Percentiles rank a stretch among this genome's conserved stretches.
Evolutionary conservation across 768 basidiomycete species (phyloP).

Genomic region (Dioszegia crocea): DNA sequence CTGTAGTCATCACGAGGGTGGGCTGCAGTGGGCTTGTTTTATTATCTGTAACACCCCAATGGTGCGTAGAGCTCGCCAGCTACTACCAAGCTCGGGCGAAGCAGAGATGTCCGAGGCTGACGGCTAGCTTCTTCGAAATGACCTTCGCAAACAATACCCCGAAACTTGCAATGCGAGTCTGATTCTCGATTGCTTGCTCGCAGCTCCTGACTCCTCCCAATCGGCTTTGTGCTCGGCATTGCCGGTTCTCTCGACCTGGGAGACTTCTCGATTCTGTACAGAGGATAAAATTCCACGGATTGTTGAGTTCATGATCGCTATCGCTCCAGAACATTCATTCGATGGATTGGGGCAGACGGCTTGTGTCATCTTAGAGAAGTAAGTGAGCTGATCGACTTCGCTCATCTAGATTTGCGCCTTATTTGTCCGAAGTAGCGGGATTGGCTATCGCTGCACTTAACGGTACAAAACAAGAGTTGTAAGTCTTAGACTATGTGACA

Average conservation of each 20-base stretch:
- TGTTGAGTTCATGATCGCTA: constrained; percentile 19
- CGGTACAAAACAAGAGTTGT: not conserved
- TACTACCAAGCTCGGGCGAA: not conserved
- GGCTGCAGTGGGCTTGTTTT: constrained; percentile 35
- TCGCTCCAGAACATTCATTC: constrained; percentile 7
- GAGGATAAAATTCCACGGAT: constrained; percentile 13
- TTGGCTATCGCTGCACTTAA: constrained; percentile 18
- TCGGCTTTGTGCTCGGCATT: constrained; percentile 24
- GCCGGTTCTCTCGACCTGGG: constrained; percentile 36
- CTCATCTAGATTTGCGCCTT: constrained; percentile 26
- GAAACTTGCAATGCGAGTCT: constrained; percentile 20
- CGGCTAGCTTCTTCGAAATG: constrained; percentile 24
- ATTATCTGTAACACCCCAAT: constrained; percentile 36
- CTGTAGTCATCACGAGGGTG: constrained; percentile 5
- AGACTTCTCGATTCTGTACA: constrained; percentile 16
- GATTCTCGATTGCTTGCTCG: constrained; percentile 22
- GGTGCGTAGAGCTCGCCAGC: constrained; percentile 17
- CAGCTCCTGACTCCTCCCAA: constrained; percentile 3
- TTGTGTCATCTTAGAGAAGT: constrained; percentile 27
- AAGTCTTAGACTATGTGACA: not conserved
- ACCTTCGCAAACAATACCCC: constrained; percentile 22
- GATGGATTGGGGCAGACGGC: constrained; percentile 30
- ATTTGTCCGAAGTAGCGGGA: constrained; percentile 16
- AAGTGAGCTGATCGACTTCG: constrained; percentile 1
- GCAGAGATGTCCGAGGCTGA: constrained; percentile 9